These are phyloP conservation scores for Phylloporus sp. DNA, from an alignment of 768 basidiomycete genomes.

Conservation along the genomic window DNA sequence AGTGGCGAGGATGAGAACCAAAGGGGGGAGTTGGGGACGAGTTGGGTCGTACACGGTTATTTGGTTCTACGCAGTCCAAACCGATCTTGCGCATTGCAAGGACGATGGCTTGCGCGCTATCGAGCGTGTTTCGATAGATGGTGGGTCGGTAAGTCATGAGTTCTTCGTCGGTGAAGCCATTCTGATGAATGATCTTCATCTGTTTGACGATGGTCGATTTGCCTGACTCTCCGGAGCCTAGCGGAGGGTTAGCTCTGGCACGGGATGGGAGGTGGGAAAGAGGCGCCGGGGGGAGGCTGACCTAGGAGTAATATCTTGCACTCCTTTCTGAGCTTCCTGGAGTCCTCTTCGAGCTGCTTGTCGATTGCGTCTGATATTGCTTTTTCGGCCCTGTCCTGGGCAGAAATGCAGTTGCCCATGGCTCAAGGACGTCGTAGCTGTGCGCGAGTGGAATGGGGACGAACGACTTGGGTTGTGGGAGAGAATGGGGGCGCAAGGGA, in stretches of 20 bases:
- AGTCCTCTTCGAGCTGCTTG: constrained; percentile 81
- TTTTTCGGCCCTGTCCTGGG: constrained; percentile 51
- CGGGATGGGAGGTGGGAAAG: background rate
- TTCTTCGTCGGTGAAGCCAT: constrained; percentile 78
- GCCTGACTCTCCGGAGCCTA: constrained; percentile 92
- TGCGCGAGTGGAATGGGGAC: background rate
- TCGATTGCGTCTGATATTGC: constrained; percentile 72
- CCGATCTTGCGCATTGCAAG: constrained; percentile 83
- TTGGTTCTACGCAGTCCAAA: constrained; percentile 63
- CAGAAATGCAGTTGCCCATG: constrained; percentile 69
- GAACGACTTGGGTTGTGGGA: background rate
- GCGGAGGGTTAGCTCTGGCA: background rate
- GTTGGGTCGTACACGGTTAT: constrained; percentile 45
- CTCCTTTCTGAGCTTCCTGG: constrained; percentile 73
- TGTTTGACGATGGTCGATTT: constrained; percentile 97
- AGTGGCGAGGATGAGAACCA: constrained; percentile 15
- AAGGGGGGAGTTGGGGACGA: fast-evolving
- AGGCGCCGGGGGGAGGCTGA: constrained; percentile 35
- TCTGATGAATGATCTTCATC: constrained; percentile 98
- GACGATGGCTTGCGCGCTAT: constrained; percentile 82
- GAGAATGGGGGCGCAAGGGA: background rate
- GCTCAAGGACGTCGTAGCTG: background rate
- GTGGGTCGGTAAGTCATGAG: constrained; percentile 70
- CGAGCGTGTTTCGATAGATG: constrained; percentile 83
- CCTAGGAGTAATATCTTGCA: constrained; percentile 93